Base-by-base conservation (phyloP, 78 protist species). In the Emiliania huxleyi region DNA sequence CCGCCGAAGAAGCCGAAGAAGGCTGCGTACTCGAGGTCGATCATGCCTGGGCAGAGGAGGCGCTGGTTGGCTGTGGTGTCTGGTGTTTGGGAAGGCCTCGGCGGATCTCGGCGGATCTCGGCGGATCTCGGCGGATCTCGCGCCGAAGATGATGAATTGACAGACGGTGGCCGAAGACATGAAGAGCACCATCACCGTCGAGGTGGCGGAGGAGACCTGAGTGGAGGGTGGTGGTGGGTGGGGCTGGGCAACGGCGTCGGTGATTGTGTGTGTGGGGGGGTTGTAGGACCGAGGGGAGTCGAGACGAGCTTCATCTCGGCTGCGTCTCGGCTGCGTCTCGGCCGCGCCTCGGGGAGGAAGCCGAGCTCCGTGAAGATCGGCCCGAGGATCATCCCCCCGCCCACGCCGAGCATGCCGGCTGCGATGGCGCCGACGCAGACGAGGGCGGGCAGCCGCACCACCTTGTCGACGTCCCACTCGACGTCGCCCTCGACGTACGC, bases 331-430 rank as follows among this genome's bases (percentile, higher is more conserved):
- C n/a, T n/a, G n/a, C n/a, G n/a, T n/a, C n/a, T n/a, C n/a, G n/a
- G n/a, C n/a, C 87, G 1, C 38, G 15, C 89, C 56, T 81, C 37
- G 11, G 55, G 89, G 21, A 21, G 3, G 25, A 81, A 0, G 15
- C 35, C n/a, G 56, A 81, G 89, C 55, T 81, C 89, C 38, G 2
- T 5, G 89, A 81, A 81, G 46, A 81, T 44, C 1, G 89, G 89
- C 26, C 38, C 55, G 38, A 81, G 48, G n/a, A 81, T 23, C 89
- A 44, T 40, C 29, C 89, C 89, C 38, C 89, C 89, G 55, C 89
- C 89, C 42, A 81, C 56, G 40, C 89, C 89, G 23, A 81, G 89
- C 56, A 81, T 44, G 6, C 89, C 89, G 26, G 89, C 89, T 3
- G 42, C 56, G 22, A 81, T 81, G 49, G 89, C 37, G 0, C 33